Conservation (phyloP, 495 filamentous ascomycete genomes). For the Articulospora tetracladia region DNA sequence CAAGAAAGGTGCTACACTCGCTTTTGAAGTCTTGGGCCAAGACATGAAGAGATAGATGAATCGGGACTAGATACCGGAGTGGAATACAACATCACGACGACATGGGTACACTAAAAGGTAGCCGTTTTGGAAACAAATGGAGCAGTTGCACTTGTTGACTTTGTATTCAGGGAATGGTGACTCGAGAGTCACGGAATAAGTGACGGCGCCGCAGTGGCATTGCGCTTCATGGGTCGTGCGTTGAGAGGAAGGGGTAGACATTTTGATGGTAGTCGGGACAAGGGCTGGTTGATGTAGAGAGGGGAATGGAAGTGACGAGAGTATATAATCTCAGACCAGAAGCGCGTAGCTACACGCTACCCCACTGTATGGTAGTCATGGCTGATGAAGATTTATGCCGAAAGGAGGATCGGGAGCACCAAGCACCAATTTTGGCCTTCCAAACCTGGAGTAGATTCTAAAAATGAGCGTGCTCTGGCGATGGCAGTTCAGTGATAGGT, state of each 20-base stretch:
- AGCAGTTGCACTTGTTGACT: slow-evolving; percentile 15
- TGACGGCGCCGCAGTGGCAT: slow-evolving; percentile 16
- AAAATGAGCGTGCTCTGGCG: no score
- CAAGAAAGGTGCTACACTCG: no score
- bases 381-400: no score
- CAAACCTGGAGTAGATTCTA: no score
- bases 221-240: slow-evolving; percentile 13
- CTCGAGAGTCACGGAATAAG: slow-evolving; percentile 11
- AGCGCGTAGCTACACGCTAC: no score
- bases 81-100: slow-evolving; percentile 11
- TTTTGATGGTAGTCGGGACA: neutral
- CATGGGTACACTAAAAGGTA: slow-evolving; percentile 16
- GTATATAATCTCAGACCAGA: neutral
- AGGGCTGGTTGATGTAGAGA: neutral
- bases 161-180: slow-evolving; percentile 12
- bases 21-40: no score
- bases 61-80: slow-evolving; percentile 11
- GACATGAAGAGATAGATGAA: no score
- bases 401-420: no score
- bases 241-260: neutral
- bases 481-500: no score
- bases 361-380: no score
- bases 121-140: slow-evolving; percentile 11
- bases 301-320: neutral
- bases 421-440: no score